Conservation (phyloP, 192 early-diverging fungal species). For the Martensiomyces pterosporus region DNA sequence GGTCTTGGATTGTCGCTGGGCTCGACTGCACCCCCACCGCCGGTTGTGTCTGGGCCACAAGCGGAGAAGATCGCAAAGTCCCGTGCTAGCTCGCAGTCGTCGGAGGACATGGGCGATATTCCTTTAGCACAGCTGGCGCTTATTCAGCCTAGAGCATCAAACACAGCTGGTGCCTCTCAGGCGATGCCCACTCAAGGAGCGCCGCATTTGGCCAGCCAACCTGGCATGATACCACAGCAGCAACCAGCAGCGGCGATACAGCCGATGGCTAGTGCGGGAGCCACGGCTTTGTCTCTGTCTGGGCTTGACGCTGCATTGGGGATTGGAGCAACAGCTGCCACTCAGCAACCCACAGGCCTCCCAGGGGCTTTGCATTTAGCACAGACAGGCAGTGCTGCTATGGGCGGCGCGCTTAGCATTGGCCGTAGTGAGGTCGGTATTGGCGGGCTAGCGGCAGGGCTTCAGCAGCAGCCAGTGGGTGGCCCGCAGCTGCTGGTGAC, state of each 20-base stretch:
- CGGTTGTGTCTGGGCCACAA: too few species aligned
- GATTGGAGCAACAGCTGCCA: background rate
- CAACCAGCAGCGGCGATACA: background rate
- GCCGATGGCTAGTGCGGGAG: background rate
- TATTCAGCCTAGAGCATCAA: background rate
- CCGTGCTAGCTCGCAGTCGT: conserved; percentile 31
- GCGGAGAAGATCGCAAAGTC: conserved; percentile 12
- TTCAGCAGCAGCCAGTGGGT: too few species aligned
- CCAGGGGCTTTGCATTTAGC: too few species aligned
- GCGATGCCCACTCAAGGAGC: background rate
- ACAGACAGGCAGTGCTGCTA: too few species aligned
- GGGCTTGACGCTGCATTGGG: too few species aligned
- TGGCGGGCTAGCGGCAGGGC: too few species aligned
- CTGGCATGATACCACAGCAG: background rate
- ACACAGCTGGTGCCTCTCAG: background rate
- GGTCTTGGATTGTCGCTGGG: background rate
- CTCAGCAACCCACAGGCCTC: background rate
- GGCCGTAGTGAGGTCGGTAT: too few species aligned
- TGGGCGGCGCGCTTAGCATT: too few species aligned
- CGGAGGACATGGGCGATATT: conserved; percentile 44
- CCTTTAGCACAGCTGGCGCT: conserved; percentile 38
- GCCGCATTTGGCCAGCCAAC: background rate
- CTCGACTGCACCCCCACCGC: too few species aligned
- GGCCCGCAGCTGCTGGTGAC: too few species aligned
- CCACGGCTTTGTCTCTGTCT: too few species aligned